Percentiles rank a stretch among this genome's conserved stretches.
phyloP scores from a whole-genome alignment of 2,329 filamentous ascomycete genomes.

The Knufia fluminis region DNA sequence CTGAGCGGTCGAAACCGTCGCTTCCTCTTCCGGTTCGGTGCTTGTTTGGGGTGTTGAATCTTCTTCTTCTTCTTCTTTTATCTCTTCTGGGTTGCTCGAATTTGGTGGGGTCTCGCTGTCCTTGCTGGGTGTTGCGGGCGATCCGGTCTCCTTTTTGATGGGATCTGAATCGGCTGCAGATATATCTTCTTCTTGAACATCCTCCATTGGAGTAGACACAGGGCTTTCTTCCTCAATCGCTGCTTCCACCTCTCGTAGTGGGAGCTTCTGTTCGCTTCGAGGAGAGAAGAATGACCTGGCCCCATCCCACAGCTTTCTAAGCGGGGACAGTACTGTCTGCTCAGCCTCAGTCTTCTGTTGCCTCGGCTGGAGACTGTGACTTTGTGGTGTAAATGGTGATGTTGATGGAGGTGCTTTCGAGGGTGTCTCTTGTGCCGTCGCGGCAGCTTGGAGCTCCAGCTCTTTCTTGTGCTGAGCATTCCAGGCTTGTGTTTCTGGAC shows the following conservation, averaged over 20 bases:
- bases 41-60: not conserved
- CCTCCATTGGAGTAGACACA: not conserved
- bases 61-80: not conserved
- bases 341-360: not conserved
- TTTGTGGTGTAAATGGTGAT: not conserved
- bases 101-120: not conserved
- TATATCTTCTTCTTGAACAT: not conserved
- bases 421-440: not conserved
- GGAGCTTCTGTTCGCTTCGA: not conserved
- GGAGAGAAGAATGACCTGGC: too few species aligned
- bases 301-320: too few species aligned
- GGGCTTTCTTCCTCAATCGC: not conserved
- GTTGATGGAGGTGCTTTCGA: not conserved
- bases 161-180: not conserved
- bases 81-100: not conserved
- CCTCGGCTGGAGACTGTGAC: not conserved
- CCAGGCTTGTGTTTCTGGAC: constrained; percentile 2
- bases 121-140: not conserved
- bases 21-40: not conserved
- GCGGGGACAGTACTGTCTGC: not conserved
- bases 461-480: not conserved
- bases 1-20: not conserved
- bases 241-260: not conserved
- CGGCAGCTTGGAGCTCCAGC: not conserved
- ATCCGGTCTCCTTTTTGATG: not conserved